A percentile compares a stretch with the other conserved stretches of the same genome.
phyloP scores from a whole-genome alignment of 305 asterid species.

The Solanum hybrid region DNA sequence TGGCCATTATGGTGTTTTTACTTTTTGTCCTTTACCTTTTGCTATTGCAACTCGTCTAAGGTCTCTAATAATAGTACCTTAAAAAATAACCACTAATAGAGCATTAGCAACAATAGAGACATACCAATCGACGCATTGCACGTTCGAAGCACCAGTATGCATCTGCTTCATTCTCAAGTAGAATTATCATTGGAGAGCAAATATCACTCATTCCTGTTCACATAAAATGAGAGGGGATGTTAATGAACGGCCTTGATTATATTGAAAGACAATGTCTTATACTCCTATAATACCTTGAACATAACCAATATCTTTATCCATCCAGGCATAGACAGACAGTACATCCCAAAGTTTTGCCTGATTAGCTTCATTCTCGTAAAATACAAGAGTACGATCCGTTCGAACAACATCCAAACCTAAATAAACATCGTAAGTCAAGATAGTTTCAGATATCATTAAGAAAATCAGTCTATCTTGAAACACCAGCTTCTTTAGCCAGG shows the following conservation, averaged over 20 bases:
- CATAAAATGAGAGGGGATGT: conserved; percentile 6
- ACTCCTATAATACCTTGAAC: conserved; percentile 70
- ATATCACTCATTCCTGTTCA: conserved; percentile 93
- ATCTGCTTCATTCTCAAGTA: conserved; percentile 89
- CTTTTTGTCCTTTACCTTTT: not conserved
- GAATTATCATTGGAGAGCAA: conserved; percentile 92
- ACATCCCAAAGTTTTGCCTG: conserved; percentile 83
- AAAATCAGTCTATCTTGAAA: conserved; percentile 3
- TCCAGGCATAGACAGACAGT: conserved; percentile 86
- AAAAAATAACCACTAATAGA: not conserved
- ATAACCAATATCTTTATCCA: conserved; percentile 89
- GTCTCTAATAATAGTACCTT: conserved; percentile 3
- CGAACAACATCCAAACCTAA: conserved; percentile 90
- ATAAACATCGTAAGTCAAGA: conserved; percentile 11
- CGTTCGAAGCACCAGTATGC: conserved; percentile 99
- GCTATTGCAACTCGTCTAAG: not conserved
- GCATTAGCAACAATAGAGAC: conserved; percentile 11
- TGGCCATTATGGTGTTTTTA: not conserved
- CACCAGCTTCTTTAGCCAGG: not conserved
- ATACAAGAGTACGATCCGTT: conserved; percentile 75
- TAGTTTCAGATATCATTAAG: conserved; percentile 7
- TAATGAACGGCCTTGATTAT: conserved; percentile 13
- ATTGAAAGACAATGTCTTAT: conserved; percentile 10
- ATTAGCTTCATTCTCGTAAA: conserved; percentile 74
- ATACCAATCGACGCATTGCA: conserved; percentile 84